Base-by-base conservation (phyloP, 2,329 filamentous ascomycete genomes). In the Sclerotinia spermophila region DNA sequence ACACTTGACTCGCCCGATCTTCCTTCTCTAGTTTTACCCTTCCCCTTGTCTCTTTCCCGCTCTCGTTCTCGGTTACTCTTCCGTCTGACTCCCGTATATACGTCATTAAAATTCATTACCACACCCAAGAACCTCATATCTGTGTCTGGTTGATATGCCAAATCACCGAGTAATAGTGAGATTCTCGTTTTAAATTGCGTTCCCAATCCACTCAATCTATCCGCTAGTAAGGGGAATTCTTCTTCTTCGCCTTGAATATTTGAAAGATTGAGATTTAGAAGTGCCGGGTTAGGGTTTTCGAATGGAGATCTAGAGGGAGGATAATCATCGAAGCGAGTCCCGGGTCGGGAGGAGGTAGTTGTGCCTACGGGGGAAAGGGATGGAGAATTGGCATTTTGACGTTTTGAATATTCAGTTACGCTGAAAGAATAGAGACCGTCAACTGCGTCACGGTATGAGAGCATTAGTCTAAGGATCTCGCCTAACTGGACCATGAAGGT, bases 91-190 rank as follows among this genome's bases (percentile, higher is more conserved):
- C 93, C 92, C 81, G 92, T 88, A 81, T 98, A 98, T 38, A 97
- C 92, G 79, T 98, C 95, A 81, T 99, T 99, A 82, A 98, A 99
- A 82, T 98, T 99, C 93, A 99, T 98, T 55, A 96, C 92, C 61
- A 98, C 94, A 53, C 93, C 96, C 75, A 99, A 82, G 84, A 98
- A 98, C 69, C 95, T 87, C 89, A 99, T 93, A 80, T 99, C 96
- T 67, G 94, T 90, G 80, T 99, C 96, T 0, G 94, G 91, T 81
- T 98, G 95, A 81, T 96, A 95, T 13, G 93, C 92, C 73, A 99
- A 81, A 80, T 99, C 96, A 21, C 96, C 94, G 5, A 99, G 84
- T 69, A 99, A 82, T 55, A 94, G 84, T 79, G 93, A 93, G 64
- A 98, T 86, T 40, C 92, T 87, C 1, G 87, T 86, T 72, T 89